These are phyloP conservation scores for Parietichytrium sp. DNA, from an alignment of 108 stramenopile species.

Conservation along the genomic window DNA sequence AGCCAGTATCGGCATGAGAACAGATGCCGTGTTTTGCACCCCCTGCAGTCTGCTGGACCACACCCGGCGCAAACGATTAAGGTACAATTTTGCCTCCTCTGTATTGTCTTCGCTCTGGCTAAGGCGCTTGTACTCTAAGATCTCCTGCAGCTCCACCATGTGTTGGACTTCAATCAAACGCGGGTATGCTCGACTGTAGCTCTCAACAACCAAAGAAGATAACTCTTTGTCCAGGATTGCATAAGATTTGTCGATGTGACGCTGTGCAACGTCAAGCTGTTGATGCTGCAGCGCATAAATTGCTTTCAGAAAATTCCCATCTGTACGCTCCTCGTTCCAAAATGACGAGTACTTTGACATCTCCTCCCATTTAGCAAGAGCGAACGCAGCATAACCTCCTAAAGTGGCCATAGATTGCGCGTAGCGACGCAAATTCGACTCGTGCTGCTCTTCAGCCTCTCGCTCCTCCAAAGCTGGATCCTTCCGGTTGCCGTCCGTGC, in stretches of 20 bases:
- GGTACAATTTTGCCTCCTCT: not conserved
- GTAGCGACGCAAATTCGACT: slow-evolving; percentile 22
- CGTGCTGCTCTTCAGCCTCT: not conserved
- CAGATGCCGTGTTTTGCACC: slow-evolving; percentile 78
- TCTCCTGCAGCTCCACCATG: slow-evolving; percentile 81
- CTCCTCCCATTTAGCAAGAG: slow-evolving; percentile 84
- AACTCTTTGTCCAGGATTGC: slow-evolving; percentile 63
- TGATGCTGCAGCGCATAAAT: slow-evolving; percentile 80
- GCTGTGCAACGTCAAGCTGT: slow-evolving; percentile 39
- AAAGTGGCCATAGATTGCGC: slow-evolving; percentile 52
- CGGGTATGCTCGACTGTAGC: slow-evolving; percentile 81
- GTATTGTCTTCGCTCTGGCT: slow-evolving; percentile 48
- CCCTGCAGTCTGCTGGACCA: slow-evolving; percentile 79
- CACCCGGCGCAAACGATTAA: slow-evolving; percentile 61
- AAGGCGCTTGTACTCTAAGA: slow-evolving; percentile 76
- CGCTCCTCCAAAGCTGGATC: not conserved
- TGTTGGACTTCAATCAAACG: slow-evolving; percentile 87
- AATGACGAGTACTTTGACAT: slow-evolving; percentile 76
- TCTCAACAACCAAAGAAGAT: slow-evolving; percentile 85
- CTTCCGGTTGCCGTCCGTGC: not conserved
- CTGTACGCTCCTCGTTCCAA: slow-evolving; percentile 42
- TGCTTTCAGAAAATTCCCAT: slow-evolving; percentile 84
- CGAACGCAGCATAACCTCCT: slow-evolving; percentile 87
- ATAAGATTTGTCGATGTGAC: slow-evolving; percentile 53
- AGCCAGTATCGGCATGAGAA: slow-evolving; percentile 73